Conservation (phyloP, 345 rosid species). For the Murraya paniculata region DNA sequence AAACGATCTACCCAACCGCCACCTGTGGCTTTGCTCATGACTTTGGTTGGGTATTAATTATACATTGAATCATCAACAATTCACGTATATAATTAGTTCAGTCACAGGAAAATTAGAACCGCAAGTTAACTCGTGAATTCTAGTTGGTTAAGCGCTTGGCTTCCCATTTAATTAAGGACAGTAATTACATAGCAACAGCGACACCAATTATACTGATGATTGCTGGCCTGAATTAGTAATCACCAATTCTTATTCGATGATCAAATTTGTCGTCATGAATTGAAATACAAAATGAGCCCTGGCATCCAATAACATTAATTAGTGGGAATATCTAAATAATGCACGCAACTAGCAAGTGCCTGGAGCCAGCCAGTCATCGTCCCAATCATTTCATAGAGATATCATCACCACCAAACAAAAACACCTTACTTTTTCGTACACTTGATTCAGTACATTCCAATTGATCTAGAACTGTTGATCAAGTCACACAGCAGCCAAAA, state of each 20-base stretch:
- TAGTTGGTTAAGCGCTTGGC: background rate
- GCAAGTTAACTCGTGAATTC: conserved; percentile 12
- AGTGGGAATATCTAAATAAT: background rate
- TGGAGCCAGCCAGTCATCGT: background rate
- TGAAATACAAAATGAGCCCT: background rate
- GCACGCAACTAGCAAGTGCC: background rate
- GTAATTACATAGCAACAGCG: background rate
- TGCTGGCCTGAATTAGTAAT: background rate
- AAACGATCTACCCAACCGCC: background rate
- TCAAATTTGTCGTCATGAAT: background rate
- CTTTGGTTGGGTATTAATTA: background rate
- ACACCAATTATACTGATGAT: background rate
- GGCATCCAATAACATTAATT: background rate
- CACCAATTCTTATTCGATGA: background rate
- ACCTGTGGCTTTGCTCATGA: background rate
- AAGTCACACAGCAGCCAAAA: too few relatives aligned
- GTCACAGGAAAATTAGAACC: background rate
- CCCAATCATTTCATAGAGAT: background rate
- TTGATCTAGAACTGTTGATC: background rate
- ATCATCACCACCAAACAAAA: background rate
- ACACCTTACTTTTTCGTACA: background rate
- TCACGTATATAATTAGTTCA: background rate
- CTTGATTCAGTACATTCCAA: background rate
- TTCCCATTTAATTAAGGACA: background rate
- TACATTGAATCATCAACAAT: background rate